Percentiles rank a stretch among this genome's conserved stretches.
Evolutionary conservation across 1,284 basidiomycete species (phyloP).

Genomic region (Sphagnurus paluster): DNA sequence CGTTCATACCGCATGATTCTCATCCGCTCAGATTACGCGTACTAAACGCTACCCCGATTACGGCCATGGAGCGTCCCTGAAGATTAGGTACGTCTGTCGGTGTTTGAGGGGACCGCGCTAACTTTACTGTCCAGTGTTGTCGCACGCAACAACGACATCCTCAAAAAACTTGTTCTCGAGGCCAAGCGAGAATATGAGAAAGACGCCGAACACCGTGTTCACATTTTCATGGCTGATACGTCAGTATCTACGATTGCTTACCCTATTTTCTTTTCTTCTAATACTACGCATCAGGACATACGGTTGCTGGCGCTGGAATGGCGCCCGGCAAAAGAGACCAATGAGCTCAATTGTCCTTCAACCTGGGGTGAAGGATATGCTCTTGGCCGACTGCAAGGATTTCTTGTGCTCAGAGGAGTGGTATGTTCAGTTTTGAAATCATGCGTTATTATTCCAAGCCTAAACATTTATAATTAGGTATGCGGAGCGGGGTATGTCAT

Average conservation of each 20-base stretch:
- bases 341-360: slow-evolving; percentile 86
- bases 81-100: slow-evolving; percentile 62
- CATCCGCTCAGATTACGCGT: slow-evolving; percentile 66
- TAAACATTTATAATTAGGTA: slow-evolving; percentile 53
- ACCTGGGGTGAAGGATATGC: slow-evolving; percentile 84
- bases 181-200: slow-evolving; percentile 85
- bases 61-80: slow-evolving; percentile 65
- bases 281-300: slow-evolving; percentile 62
- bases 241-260: slow-evolving; percentile 38
- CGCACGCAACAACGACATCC: slow-evolving; percentile 79
- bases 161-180: slow-evolving; percentile 81
- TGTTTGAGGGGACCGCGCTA: slow-evolving; percentile 13
- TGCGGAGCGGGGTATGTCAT: slow-evolving; percentile 71
- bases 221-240: slow-evolving; percentile 86
- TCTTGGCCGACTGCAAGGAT: slow-evolving; percentile 80
- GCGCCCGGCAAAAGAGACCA: slow-evolving; percentile 80
- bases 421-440: slow-evolving; percentile 42
- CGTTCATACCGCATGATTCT: slow-evolving; percentile 24
- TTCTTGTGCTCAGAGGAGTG: slow-evolving; percentile 82
- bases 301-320: slow-evolving; percentile 82
- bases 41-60: slow-evolving; percentile 75
- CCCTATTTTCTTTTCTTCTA: slow-evolving; percentile 12
- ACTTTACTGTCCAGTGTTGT: slow-evolving; percentile 58
- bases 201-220: slow-evolving; percentile 83
- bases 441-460: slow-evolving; percentile 1